These are phyloP conservation scores for Adansonia gregorii DNA, from an alignment of 441 rosid species.

Conservation along the genomic window DNA sequence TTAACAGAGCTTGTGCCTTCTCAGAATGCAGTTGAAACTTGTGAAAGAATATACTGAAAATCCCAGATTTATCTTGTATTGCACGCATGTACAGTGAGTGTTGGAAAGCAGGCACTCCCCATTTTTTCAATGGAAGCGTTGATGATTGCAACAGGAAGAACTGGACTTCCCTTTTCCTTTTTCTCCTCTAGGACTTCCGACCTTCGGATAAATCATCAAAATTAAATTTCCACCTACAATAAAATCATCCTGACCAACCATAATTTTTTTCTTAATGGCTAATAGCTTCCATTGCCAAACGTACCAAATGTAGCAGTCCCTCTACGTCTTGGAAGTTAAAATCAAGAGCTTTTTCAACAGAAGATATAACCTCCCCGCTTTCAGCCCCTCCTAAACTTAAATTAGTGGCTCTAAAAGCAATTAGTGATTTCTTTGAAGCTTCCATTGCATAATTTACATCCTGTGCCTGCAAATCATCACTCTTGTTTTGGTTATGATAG, in stretches of 20 bases:
- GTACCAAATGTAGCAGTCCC: conserved; percentile 74
- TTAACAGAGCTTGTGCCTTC: conserved; percentile 27
- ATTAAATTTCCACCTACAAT: conserved; percentile 31
- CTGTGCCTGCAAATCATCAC: conserved; percentile 60
- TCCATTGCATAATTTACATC: conserved; percentile 56
- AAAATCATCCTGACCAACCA: conserved; percentile 33
- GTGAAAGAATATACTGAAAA: conserved; percentile 28
- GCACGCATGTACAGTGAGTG: conserved; percentile 38
- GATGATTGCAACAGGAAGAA: conserved; percentile 24
- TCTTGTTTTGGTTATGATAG: conserved; percentile 21
- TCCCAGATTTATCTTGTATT: conserved; percentile 30
- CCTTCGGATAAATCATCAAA: conserved; percentile 29
- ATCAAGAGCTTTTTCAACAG: conserved; percentile 86
- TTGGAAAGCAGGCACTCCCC: conserved; percentile 17
- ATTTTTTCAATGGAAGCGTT: conserved; percentile 27
- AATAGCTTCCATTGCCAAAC: conserved; percentile 82
- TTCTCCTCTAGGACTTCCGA: conserved; percentile 21
- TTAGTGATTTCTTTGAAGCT: conserved; percentile 50
- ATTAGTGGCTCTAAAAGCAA: conserved; percentile 66
- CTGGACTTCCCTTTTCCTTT: conserved; percentile 27
- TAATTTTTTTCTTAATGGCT: conserved; percentile 50
- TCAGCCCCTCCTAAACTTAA: conserved; percentile 57
- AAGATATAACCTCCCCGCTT: conserved; percentile 56
- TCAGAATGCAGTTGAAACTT: conserved; percentile 36
- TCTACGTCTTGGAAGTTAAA: conserved; percentile 91